Conservation (phyloP, 1,284 basidiomycete species). For the Ustilago xerochloae region DNA sequence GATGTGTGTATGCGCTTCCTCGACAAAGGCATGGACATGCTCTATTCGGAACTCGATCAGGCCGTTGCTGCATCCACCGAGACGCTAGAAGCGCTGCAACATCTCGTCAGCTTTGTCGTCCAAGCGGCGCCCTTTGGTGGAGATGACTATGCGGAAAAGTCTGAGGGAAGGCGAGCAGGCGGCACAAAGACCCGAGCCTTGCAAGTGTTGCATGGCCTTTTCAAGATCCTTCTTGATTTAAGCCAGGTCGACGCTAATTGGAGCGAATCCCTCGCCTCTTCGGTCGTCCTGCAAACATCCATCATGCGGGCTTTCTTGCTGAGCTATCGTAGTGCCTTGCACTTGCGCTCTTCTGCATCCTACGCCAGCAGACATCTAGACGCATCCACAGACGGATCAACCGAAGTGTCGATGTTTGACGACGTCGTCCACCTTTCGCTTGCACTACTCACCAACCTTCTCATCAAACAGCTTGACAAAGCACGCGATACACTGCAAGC, state of each 20-base stretch:
- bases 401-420: slow-evolving; percentile 18
- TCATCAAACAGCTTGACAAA: slow-evolving; percentile 46
- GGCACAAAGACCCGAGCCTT: slow-evolving; percentile 16
- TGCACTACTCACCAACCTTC: slow-evolving; percentile 40
- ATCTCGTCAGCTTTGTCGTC: slow-evolving; percentile 26
- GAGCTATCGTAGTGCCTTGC: slow-evolving; percentile 18
- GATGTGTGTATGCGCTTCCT: slow-evolving; percentile 44
- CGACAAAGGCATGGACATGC: slow-evolving; percentile 43
- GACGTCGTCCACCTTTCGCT: slow-evolving; percentile 48
- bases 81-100: slow-evolving; percentile 14
- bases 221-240: slow-evolving; percentile 42
- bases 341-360: too few relatives aligned
- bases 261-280: slow-evolving; percentile 36
- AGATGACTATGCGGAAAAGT: not conserved
- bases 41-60: slow-evolving; percentile 36
- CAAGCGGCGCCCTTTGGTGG: slow-evolving; percentile 25
- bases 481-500: slow-evolving; percentile 19
- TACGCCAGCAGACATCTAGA: slow-evolving; percentile 17
- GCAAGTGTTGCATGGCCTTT: slow-evolving; percentile 37
- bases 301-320: slow-evolving; percentile 33
- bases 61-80: slow-evolving; percentile 23
- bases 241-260: slow-evolving; percentile 49
- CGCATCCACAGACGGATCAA: not conserved
- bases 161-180: too few relatives aligned
- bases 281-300: slow-evolving; percentile 5